Percentiles rank a stretch among this genome's conserved stretches.
Evolutionary conservation across 305 asterid species (phyloP).

Genomic region (Rubia tinctorum): DNA sequence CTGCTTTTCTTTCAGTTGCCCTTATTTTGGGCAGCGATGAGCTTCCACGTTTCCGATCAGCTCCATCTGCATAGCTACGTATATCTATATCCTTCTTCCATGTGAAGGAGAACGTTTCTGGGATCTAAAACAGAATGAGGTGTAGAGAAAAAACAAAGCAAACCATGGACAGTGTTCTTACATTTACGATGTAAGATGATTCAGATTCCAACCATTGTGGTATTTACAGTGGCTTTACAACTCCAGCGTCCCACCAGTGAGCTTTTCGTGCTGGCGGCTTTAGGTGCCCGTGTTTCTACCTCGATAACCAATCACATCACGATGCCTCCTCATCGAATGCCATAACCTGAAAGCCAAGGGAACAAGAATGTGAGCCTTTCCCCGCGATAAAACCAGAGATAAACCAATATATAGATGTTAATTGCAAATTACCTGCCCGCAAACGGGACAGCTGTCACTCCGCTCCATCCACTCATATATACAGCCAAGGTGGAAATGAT

Average conservation of each 20-base stretch:
- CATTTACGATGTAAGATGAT: slow-evolving; percentile 25
- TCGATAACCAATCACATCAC: slow-evolving; percentile 34
- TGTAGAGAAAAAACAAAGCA: background rate
- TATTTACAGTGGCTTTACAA: slow-evolving; percentile 43
- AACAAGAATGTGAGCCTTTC: slow-evolving; percentile 12
- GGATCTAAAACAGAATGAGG: background rate
- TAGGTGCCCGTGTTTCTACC: slow-evolving; percentile 35
- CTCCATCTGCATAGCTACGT: background rate
- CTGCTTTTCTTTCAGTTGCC: background rate
- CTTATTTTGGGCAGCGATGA: slow-evolving; percentile 14
- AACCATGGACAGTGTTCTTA: slow-evolving; percentile 9
- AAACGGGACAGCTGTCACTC: slow-evolving; percentile 90
- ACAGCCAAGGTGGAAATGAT: slow-evolving; percentile 96
- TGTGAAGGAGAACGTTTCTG: slow-evolving; percentile 1
- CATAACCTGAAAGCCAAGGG: slow-evolving; percentile 55
- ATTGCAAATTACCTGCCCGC: slow-evolving; percentile 63
- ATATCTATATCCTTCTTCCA: slow-evolving; percentile 5
- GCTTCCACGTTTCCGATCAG: background rate
- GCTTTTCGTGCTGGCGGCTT: slow-evolving; percentile 17
- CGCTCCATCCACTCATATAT: slow-evolving; percentile 99
- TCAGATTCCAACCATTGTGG: slow-evolving; percentile 28
- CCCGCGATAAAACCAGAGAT: slow-evolving; percentile 1
- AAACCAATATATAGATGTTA: slow-evolving; percentile 11
- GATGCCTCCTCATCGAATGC: slow-evolving; percentile 62
- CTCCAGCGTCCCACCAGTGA: background rate